These are phyloP conservation scores for Papilionanthe hybrid DNA, from an alignment of 116 monocot species.

Conservation along the genomic window DNA sequence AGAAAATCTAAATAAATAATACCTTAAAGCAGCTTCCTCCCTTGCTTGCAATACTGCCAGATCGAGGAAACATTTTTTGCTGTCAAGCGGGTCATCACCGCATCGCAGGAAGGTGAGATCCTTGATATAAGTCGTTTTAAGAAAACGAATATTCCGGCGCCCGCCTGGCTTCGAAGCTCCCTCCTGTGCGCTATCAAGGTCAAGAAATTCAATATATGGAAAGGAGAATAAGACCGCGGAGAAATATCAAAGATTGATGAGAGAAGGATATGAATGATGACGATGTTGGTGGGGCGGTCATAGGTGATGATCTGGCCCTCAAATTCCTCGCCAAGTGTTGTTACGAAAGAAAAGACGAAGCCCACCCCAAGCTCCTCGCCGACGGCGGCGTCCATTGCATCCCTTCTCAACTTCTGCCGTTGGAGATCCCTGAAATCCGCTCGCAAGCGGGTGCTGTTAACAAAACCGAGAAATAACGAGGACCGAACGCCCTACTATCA, in stretches of 20 bases:
- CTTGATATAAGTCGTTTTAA: constrained; percentile 67
- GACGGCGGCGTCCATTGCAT: constrained; percentile 38
- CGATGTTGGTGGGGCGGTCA: constrained; percentile 72
- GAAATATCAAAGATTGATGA: not conserved
- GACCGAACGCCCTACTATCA: no score
- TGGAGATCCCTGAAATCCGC: not conserved
- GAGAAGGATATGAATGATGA: constrained; percentile 80
- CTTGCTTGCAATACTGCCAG: constrained; percentile 58
- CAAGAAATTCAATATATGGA: constrained; percentile 14
- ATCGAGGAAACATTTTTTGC: constrained; percentile 62
- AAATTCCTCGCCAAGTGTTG: constrained; percentile 78
- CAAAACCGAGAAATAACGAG: no score
- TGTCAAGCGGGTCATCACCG: constrained; percentile 74
- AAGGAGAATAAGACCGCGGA: not conserved
- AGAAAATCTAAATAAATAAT: not conserved
- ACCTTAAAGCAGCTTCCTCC: constrained; percentile 82
- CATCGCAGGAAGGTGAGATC: constrained; percentile 53
- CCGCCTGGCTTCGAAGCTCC: constrained; percentile 28
- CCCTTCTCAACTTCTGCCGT: not conserved
- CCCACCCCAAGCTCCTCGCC: constrained; percentile 71
- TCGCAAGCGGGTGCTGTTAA: no score
- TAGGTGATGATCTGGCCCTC: constrained; percentile 81
- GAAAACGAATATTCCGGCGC: constrained; percentile 48
- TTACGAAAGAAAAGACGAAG: constrained; percentile 48
- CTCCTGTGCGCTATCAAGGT: constrained; percentile 38